Percentiles rank a stretch among this genome's conserved stretches.
Evolutionary conservation across 306 rosid species (phyloP).

Genomic region (Alnus glutinosa): DNA sequence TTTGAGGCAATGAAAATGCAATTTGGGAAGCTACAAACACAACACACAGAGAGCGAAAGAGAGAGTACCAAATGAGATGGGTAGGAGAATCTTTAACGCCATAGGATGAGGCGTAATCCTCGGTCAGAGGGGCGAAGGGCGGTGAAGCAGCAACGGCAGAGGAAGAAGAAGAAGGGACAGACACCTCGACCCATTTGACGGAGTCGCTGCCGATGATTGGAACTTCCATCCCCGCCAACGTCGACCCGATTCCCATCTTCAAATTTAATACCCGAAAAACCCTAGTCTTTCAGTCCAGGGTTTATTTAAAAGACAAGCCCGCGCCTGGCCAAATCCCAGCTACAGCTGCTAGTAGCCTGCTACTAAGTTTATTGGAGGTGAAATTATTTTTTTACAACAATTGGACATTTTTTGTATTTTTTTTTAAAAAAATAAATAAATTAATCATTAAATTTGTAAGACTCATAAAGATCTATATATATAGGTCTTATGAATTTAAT

Average conservation of each 20-base stretch:
- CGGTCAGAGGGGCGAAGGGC: conserved; percentile 37
- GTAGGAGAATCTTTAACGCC: conserved; percentile 63
- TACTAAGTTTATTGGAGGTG: too few relatives aligned
- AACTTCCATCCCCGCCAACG: conserved; percentile 71
- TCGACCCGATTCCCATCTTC: conserved; percentile 50
- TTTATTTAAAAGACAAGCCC: neutral
- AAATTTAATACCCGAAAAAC: conserved; percentile 41
- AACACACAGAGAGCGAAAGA: conserved; percentile 15
- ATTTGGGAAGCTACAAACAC: neutral
- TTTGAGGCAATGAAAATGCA: neutral
- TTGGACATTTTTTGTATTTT: too few relatives aligned
- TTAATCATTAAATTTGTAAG: too few relatives aligned
- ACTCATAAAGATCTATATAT: too few relatives aligned
- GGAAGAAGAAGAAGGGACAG: conserved; percentile 46
- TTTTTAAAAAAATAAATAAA: too few relatives aligned
- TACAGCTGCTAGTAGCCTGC: too few relatives aligned
- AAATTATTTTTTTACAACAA: too few relatives aligned
- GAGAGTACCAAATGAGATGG: conserved; percentile 60
- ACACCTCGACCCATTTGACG: conserved; percentile 61
- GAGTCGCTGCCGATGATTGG: conserved; percentile 71
- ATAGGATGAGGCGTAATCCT: conserved; percentile 64
- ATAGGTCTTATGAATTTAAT: too few relatives aligned
- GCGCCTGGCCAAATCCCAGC: neutral
- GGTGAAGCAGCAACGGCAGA: conserved; percentile 18
- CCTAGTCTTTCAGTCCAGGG: neutral